phyloP scores from a whole-genome alignment of 176 grass and related monocot species.

The Juncus effusus region DNA sequence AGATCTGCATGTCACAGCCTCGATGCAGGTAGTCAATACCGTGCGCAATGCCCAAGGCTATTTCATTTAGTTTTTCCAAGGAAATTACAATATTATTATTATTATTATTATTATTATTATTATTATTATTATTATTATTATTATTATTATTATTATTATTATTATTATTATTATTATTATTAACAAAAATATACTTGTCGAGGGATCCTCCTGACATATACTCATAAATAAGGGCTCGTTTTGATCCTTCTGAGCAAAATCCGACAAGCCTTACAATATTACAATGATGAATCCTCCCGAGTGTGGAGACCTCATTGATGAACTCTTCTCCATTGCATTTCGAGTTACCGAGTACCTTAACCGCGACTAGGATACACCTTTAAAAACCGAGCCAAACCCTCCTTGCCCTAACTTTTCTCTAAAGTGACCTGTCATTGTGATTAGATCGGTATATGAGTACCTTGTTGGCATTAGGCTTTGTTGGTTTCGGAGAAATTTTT shows the following conservation, averaged over 20 bases:
- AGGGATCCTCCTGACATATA: constrained; percentile 56
- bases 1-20: constrained; percentile 51
- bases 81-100: constrained; percentile 5
- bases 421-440: constrained; percentile 32
- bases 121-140: neutral
- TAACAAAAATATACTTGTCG: constrained; percentile 59
- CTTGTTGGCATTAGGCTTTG: constrained; percentile 26
- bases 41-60: constrained; percentile 38
- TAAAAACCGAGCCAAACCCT: constrained; percentile 45
- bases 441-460: constrained; percentile 39
- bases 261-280: constrained; percentile 43
- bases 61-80: constrained; percentile 36
- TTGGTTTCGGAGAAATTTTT: constrained; percentile 38
- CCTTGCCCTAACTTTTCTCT: constrained; percentile 37
- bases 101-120: neutral
- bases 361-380: constrained; percentile 28
- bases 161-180: constrained; percentile 2
- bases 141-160: neutral
- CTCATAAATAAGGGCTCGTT: constrained; percentile 45
- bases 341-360: constrained; percentile 33
- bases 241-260: constrained; percentile 43
- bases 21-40: constrained; percentile 50
- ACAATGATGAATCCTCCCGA: constrained; percentile 44
- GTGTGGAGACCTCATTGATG: constrained; percentile 44
- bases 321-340: constrained; percentile 40